Evolutionary conservation across 2,329 filamentous ascomycete species (phyloP).

Genomic region (Xylariomycetidae sp.): DNA sequence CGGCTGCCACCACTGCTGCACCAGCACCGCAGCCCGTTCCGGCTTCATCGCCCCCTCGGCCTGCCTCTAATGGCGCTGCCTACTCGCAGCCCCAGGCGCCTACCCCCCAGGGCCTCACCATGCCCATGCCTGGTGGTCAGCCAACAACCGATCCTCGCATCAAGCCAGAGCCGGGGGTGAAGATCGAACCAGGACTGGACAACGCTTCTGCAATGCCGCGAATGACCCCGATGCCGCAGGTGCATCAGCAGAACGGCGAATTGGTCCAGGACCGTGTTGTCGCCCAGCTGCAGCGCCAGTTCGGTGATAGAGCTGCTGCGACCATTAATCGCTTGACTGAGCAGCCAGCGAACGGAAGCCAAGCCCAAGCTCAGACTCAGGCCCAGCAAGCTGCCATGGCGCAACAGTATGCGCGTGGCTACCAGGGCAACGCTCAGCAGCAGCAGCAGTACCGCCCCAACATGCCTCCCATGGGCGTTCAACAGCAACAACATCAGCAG

Average conservation of each 20-base stretch:
- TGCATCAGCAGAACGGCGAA: slow-evolving; percentile 23
- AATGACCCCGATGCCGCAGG: slow-evolving; percentile 5
- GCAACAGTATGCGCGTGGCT: slow-evolving; percentile 18
- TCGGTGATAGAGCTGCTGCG: slow-evolving; percentile 57
- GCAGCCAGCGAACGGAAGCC: slow-evolving; percentile 19
- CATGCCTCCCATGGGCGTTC: slow-evolving; percentile 8
- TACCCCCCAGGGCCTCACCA: slow-evolving; percentile 16
- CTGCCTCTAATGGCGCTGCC: slow-evolving; percentile 21
- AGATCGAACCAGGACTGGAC: slow-evolving; percentile 40
- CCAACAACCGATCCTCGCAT: slow-evolving; percentile 28
- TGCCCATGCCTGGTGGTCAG: slow-evolving; percentile 19
- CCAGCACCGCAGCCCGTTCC: slow-evolving; percentile 17
- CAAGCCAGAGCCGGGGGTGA: slow-evolving; percentile 41
- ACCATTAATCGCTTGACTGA: slow-evolving; percentile 57
- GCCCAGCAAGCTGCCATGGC: slow-evolving; percentile 15
- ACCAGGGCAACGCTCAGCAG: slow-evolving; percentile 25
- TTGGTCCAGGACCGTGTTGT: slow-evolving; percentile 42
- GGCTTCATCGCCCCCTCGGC: slow-evolving; percentile 14
- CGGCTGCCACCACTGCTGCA: no score
- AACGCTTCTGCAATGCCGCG: no score
- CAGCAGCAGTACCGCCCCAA: slow-evolving; percentile 14
- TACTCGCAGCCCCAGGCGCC: slow-evolving; percentile 23
- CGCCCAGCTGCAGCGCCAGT: slow-evolving; percentile 51
- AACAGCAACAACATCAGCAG: no score
- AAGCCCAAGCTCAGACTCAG: slow-evolving; percentile 21